Evolutionary conservation across 495 filamentous ascomycete species (phyloP).

Genomic region (Talaromyces wortmannii): DNA sequence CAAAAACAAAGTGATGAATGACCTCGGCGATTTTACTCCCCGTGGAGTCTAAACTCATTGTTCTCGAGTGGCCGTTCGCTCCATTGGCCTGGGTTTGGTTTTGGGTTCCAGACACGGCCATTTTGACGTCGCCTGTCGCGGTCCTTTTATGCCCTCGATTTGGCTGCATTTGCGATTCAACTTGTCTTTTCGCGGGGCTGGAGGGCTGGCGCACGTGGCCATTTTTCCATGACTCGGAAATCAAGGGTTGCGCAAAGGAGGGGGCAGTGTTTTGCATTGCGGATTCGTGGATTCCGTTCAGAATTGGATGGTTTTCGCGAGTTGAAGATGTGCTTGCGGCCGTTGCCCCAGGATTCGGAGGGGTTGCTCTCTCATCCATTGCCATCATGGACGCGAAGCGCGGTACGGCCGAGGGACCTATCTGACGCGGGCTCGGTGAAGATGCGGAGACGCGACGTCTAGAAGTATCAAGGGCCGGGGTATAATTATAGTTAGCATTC

Average conservation of each 20-base stretch:
- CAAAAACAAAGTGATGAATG: conserved; percentile 15
- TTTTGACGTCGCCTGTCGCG: conserved; percentile 57
- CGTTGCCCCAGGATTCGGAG: background rate
- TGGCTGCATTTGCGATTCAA: conserved; percentile 8
- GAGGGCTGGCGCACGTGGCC: conserved; percentile 1
- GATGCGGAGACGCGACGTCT: background rate
- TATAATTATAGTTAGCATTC: background rate
- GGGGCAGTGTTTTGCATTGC: background rate
- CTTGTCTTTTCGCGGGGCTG: conserved; percentile 2
- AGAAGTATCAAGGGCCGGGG: background rate
- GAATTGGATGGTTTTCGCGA: background rate
- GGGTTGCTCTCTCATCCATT: background rate
- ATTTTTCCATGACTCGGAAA: background rate
- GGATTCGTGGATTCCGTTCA: background rate
- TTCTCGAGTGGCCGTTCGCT: conserved; percentile 50
- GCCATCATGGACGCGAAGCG: background rate
- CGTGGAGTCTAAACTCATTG: conserved; percentile 53
- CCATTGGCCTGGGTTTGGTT: background rate
- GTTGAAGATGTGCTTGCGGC: background rate
- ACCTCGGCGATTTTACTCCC: conserved; percentile 71
- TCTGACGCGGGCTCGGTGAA: background rate
- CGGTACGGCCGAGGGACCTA: background rate
- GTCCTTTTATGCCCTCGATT: conserved; percentile 49
- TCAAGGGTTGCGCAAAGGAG: background rate
- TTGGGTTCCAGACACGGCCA: conserved; percentile 12